Evolutionary conservation across 1,139 yeast species (phyloP).

Genomic region (Yamadazyma pseudoaaseri): DNA sequence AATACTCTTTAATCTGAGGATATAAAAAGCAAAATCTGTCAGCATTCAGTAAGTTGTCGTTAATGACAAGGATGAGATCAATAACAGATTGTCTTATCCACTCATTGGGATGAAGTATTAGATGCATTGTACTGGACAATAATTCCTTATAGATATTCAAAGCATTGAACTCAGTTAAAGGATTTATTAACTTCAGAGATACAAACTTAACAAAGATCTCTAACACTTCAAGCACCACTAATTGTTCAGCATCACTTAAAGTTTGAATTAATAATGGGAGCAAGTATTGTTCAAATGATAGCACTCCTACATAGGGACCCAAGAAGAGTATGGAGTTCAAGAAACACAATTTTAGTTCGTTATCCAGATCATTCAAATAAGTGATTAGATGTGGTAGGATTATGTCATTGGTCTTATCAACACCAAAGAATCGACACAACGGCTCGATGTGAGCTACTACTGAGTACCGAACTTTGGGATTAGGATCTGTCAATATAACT

Average conservation of each 20-base stretch:
- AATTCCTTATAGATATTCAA: constrained; percentile 41
- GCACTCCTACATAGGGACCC: constrained; percentile 77
- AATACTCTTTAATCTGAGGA: constrained; percentile 76
- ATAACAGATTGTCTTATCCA: constrained; percentile 78
- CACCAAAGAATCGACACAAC: constrained; percentile 79
- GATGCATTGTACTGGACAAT: constrained; percentile 26
- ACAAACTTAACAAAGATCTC: constrained; percentile 53
- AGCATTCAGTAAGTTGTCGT: constrained; percentile 65
- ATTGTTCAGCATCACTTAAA: constrained; percentile 77
- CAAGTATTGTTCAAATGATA: constrained; percentile 83
- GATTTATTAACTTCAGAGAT: constrained; percentile 31
- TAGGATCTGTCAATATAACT: constrained; percentile 65
- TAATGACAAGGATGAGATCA: constrained; percentile 58
- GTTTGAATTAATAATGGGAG: constrained; percentile 83
- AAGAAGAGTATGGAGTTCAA: constrained; percentile 75
- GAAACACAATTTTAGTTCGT: constrained; percentile 66
- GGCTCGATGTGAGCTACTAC: constrained; percentile 68
- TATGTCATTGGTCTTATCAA: constrained; percentile 83
- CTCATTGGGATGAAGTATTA: constrained; percentile 78
- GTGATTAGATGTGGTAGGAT: constrained; percentile 89
- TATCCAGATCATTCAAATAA: constrained; percentile 77
- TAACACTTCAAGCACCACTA: constrained; percentile 74
- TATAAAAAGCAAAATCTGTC: constrained; percentile 80
- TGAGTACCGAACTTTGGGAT: constrained; percentile 65
- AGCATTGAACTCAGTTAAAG: constrained; percentile 39